These are phyloP conservation scores for Ophiocordyceps camponoti-rufipedis DNA, from an alignment of 2,329 filamentous ascomycete genomes.

Conservation along the genomic window DNA sequence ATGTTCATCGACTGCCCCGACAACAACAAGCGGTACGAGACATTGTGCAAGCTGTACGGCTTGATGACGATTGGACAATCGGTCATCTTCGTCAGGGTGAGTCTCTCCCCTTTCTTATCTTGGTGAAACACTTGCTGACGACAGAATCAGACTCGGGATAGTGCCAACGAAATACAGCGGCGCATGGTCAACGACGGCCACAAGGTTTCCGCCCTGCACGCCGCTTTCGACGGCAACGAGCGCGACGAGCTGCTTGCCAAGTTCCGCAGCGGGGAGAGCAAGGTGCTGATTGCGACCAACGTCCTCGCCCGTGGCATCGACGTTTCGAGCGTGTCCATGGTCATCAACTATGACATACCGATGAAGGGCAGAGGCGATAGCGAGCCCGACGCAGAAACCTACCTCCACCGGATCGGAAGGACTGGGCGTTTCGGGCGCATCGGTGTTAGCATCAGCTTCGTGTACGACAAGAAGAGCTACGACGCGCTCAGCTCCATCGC, in stretches of 20 bases:
- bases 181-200: slow-evolving; percentile 82
- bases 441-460: slow-evolving; percentile 88
- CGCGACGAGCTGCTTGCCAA: slow-evolving; percentile 72
- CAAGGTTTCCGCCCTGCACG: slow-evolving; percentile 77
- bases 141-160: slow-evolving; percentile 52
- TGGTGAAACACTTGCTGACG: not conserved
- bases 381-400: slow-evolving; percentile 85
- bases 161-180: slow-evolving; percentile 66
- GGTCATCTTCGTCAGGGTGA: slow-evolving; percentile 89
- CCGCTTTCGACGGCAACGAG: slow-evolving; percentile 65
- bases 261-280: slow-evolving; percentile 73
- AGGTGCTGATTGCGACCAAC: slow-evolving; percentile 96
- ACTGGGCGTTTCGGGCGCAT: slow-evolving; percentile 94
- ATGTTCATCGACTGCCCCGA: slow-evolving; percentile 88
- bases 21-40: slow-evolving; percentile 70
- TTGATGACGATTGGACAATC: slow-evolving; percentile 93
- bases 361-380: slow-evolving; percentile 59
- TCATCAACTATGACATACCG: slow-evolving; percentile 89
- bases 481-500: slow-evolving; percentile 64
- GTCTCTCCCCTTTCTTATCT: not conserved
- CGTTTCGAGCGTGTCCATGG: slow-evolving; percentile 80
- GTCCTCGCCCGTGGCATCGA: slow-evolving; percentile 93
- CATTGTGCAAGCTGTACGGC: slow-evolving; percentile 83
- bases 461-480: slow-evolving; percentile 73
- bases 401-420: slow-evolving; percentile 92